Conservation (phyloP, 1,284 basidiomycete genomes). For the Microbotryum silenes-acaulis region DNA sequence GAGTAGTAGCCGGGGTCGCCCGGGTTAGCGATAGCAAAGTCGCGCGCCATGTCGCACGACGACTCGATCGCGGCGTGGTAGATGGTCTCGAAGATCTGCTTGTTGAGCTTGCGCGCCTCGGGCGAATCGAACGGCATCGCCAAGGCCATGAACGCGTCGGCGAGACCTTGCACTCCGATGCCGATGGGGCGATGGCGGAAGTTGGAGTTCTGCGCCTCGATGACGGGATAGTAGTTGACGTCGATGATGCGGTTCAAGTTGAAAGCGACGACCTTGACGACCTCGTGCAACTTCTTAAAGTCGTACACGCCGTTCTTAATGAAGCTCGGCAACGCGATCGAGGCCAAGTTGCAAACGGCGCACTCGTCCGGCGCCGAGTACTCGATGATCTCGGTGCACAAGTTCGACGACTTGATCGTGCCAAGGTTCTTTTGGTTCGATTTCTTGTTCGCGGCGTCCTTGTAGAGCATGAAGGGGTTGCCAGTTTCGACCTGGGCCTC, state of each 20-base stretch:
- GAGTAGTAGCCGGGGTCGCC: constrained; percentile 75
- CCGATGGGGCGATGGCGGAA: constrained; percentile 97
- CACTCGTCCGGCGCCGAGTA: constrained; percentile 97
- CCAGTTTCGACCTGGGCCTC: constrained; percentile 98
- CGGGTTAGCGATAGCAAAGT: constrained; percentile 22
- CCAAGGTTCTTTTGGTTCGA: constrained; percentile 99
- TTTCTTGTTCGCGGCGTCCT: constrained; percentile 58
- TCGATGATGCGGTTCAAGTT: constrained; percentile 96
- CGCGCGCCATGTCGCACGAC: constrained; percentile 72
- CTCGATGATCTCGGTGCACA: constrained; percentile 99
- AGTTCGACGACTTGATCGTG: constrained; percentile 97
- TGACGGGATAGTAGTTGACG: constrained; percentile 84
- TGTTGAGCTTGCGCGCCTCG: constrained; percentile 80
- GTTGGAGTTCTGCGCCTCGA: constrained; percentile 85
- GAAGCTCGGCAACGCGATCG: constrained; percentile 75
- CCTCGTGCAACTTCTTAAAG: constrained; percentile 89
- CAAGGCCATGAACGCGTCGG: constrained; percentile 96
- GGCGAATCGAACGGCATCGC: constrained; percentile 91
- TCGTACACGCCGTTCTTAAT: constrained; percentile 39
- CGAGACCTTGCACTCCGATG: constrained; percentile 95
- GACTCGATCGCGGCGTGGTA: constrained; percentile 93
- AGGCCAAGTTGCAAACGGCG: constrained; percentile 98
- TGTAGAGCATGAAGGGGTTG: constrained; percentile 97
- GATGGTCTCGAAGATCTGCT: constrained; percentile 98
- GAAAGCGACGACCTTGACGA: constrained; percentile 81